Evolutionary conservation across 345 rosid species (phyloP).

Genomic region (Dipteronia sinensis): DNA sequence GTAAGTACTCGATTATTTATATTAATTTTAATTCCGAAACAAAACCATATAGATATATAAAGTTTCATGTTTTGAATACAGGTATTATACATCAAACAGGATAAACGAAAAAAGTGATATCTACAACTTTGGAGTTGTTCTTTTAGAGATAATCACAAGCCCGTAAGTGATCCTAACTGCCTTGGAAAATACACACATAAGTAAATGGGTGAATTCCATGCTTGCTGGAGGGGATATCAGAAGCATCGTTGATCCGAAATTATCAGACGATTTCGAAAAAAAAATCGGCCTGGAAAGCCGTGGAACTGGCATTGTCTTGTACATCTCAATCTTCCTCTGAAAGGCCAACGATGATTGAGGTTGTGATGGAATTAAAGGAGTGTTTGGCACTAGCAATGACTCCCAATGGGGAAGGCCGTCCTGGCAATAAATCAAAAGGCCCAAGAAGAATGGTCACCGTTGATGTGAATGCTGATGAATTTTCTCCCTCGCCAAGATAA

Average conservation of each 20-base stretch:
- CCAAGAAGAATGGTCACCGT: not conserved
- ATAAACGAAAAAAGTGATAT: slow-evolving; percentile 35
- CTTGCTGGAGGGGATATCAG: slow-evolving; percentile 28
- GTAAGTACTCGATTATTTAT: too few species aligned
- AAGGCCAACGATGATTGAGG: slow-evolving; percentile 25
- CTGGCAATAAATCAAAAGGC: not conserved
- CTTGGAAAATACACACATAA: not conserved
- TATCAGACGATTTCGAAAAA: not conserved
- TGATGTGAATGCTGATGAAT: not conserved
- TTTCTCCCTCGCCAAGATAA: not conserved
- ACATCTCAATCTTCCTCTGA: not conserved
- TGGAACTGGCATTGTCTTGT: slow-evolving; percentile 29
- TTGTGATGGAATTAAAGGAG: slow-evolving; percentile 24
- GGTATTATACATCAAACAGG: slow-evolving; percentile 14
- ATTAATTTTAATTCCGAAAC: too few species aligned
- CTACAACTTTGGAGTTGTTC: slow-evolving; percentile 34
- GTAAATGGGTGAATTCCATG: slow-evolving; percentile 18
- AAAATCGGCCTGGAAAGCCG: slow-evolving; percentile 24
- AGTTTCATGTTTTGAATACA: not conserved
- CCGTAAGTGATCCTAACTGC: slow-evolving; percentile 2
- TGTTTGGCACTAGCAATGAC: slow-evolving; percentile 6
- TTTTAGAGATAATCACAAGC: slow-evolving; percentile 34
- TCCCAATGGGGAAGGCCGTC: not conserved
- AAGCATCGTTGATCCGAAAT: slow-evolving; percentile 23
- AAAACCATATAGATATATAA: too few species aligned